Percentiles rank a stretch among this genome's conserved stretches.
Conservation (phyloP, 768 basidiomycete genomes). For the Rhodotorula diobovata region DNA sequence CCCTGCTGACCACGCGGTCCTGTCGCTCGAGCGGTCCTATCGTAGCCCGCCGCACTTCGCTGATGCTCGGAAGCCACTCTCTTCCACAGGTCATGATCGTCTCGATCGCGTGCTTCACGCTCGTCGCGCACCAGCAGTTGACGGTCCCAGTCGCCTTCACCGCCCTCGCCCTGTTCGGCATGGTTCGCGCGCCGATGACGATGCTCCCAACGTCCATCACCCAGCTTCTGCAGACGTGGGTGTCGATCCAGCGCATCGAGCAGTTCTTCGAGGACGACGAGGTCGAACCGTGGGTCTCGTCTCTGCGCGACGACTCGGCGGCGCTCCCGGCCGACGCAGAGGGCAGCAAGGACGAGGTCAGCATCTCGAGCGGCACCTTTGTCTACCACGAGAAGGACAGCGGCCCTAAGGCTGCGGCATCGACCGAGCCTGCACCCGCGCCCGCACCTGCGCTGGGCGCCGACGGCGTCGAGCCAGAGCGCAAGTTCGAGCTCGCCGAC, state of each 20-base stretch:
- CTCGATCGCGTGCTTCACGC: constrained; percentile 30
- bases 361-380: constrained; percentile 3
- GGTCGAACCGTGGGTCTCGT: constrained; percentile 46
- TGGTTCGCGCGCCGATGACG: constrained; percentile 26
- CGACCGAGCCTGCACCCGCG: not conserved
- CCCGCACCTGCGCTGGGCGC: not conserved
- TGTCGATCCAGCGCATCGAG: constrained; percentile 46
- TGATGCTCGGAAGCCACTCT: not conserved
- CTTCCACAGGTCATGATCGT: constrained; percentile 27
- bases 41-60: not conserved
- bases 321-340: constrained; percentile 4
- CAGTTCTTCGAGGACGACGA: constrained; percentile 48
- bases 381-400: not conserved
- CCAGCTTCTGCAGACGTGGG: constrained; percentile 36
- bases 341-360: not conserved
- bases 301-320: constrained; percentile 41
- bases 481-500: constrained; percentile 50
- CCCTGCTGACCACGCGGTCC: too few species aligned
- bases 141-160: constrained; percentile 80
- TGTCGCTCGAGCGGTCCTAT: not conserved
- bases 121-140: constrained; percentile 63
- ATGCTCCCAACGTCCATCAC: constrained; percentile 25
- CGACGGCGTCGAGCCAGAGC: not conserved
- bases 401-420: too few species aligned
- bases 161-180: constrained; percentile 68